Evolutionary conservation across 176 grass and related monocot species (phyloP), one percentile per base, ranked within the genome.

Genomic region (Phragmites australis): DNA sequence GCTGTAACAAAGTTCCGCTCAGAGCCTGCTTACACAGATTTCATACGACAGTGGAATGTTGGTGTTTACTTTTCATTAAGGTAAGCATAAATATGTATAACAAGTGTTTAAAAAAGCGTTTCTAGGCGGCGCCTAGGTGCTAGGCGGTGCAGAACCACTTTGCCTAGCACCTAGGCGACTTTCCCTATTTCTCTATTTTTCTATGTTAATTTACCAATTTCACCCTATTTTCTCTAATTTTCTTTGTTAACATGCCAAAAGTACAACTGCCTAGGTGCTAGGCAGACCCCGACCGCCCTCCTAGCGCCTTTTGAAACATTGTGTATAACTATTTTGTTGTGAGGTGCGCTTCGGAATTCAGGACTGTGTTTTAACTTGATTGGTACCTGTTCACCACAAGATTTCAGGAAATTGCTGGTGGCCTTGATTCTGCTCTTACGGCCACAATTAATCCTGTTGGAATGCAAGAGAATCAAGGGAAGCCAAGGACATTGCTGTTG

Each of bases 371-470:
- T 73, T 59, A 31, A 78, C 52, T 82, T 78, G 46, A 67, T 79
- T 65, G 26, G n/a, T 65, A 65, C 62, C 74, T 56, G 6, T 89
- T 88, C 64, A 60, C 75, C 34, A 81, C 85, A 86, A 99, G 96
- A 81, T 99, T 99, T 91, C 96, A 99, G 88, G 96, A 95, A 84
- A 95, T 99, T 91, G 96, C 96, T 65, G 93, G 96, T 80, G 84
- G 81, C 75, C 84, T 99, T 79, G 96, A 99, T 88, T 91, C 92
- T 86, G 70, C 72, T 2, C 83, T 99, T 66, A 91, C 84, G 22
- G 58, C 63, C 40, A 70, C 75, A 39, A 82, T 99, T 89, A 89
- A 57, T 50, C 86, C 88, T 64, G 76, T 84, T 9, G 90, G 86
- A 81, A 79, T 37, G 9, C 78, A 82, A 31, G 76, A 68, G 6